These are phyloP conservation scores for Eucalyptus pauciflora DNA, from an alignment of 345 rosid genomes.

Conservation along the genomic window DNA sequence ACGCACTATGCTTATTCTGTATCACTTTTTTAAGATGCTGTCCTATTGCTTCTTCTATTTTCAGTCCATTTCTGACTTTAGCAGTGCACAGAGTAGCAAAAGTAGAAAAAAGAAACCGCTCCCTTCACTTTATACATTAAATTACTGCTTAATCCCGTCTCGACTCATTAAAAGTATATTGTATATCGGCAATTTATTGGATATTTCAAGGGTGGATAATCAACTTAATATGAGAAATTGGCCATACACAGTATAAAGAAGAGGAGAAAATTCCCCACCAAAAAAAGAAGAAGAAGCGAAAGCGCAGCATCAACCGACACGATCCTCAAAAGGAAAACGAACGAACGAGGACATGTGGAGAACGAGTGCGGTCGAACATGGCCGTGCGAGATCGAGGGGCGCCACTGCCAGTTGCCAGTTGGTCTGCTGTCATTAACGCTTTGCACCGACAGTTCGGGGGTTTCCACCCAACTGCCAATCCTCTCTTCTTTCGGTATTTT, in stretches of 20 bases:
- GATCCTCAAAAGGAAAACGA: not conserved
- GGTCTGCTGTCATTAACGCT: not conserved
- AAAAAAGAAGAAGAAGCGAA: not conserved
- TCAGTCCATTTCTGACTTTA: not conserved
- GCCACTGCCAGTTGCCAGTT: not conserved
- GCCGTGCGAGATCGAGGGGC: not conserved
- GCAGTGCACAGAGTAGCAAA: not conserved
- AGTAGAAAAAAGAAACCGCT: not conserved
- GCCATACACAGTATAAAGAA: not conserved
- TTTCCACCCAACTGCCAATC: not conserved
- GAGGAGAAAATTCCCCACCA: not conserved
- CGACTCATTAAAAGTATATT: not conserved
- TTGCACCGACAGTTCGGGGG: not conserved
- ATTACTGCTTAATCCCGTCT: not conserved
- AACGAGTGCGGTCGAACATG: not conserved
- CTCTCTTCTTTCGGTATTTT: not conserved
- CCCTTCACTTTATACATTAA: not conserved
- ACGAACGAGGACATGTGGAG: not conserved
- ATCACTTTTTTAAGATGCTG: not conserved
- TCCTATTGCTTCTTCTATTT: not conserved
- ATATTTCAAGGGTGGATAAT: fast-evolving
- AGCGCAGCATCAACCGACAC: not conserved
- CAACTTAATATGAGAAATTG: not conserved
- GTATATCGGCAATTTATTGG: fast-evolving
- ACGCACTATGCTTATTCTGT: not conserved